phyloP scores from a whole-genome alignment of 768 basidiomycete genomes.

The Postia placenta region DNA sequence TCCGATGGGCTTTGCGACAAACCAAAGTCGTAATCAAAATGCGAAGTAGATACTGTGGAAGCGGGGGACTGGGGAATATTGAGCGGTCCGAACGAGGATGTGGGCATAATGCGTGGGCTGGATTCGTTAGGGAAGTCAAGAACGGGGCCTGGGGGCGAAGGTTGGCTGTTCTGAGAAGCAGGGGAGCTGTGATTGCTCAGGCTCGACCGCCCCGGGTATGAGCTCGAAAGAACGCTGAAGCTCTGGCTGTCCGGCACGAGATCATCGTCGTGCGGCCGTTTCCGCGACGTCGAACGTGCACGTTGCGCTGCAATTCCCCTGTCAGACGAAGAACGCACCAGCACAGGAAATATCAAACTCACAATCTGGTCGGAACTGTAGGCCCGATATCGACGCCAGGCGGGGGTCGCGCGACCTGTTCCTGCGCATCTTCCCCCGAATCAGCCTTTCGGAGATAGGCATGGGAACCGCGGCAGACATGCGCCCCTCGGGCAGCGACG shows the following conservation, averaged over 20 bases:
- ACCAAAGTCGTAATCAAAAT: slow-evolving; percentile 47
- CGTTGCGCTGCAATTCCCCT: slow-evolving; percentile 43
- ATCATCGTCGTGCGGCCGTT: slow-evolving; percentile 63
- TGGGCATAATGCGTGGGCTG: slow-evolving; percentile 46
- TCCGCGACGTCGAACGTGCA: slow-evolving; percentile 71
- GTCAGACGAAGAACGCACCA: slow-evolving; percentile 2
- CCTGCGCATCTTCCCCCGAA: slow-evolving; percentile 23
- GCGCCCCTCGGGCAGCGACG: slow-evolving; percentile 14
- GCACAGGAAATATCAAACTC: slow-evolving; percentile 12
- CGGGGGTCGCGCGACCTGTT: slow-evolving; percentile 27
- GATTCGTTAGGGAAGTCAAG: slow-evolving; percentile 49
- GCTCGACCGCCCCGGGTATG: slow-evolving; percentile 29
- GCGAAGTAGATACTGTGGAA: slow-evolving; percentile 38
- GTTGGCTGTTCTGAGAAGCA: slow-evolving; percentile 57
- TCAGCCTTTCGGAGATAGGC: slow-evolving; percentile 17
- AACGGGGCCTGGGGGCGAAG: slow-evolving; percentile 46
- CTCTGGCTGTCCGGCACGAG: slow-evolving; percentile 27
- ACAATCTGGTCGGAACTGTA: slow-evolving; percentile 27
- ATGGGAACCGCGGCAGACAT: slow-evolving; percentile 14
- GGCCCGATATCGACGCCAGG: slow-evolving; percentile 22
- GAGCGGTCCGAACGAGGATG: slow-evolving; percentile 31
- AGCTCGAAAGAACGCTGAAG: slow-evolving; percentile 32
- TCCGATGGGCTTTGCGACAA: slow-evolving; percentile 26
- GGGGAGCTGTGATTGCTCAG: slow-evolving; percentile 73
- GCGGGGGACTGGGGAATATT: slow-evolving; percentile 43